phyloP scores from a whole-genome alignment of 148 eudicot genomes.

The Tetragonia tetragonoides region DNA sequence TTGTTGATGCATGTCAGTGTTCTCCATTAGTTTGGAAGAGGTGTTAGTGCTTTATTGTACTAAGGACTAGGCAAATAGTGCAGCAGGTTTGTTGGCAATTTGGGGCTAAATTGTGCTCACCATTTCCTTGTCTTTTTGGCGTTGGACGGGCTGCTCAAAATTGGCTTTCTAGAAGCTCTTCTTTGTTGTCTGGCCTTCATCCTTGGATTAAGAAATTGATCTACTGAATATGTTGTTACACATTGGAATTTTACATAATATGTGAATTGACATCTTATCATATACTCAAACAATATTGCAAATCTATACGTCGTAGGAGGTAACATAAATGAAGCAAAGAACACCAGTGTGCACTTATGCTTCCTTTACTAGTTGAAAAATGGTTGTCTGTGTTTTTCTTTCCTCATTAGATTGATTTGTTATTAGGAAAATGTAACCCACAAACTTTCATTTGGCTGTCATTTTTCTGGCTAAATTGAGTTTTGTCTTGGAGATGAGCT shows the following conservation, averaged over 20 bases:
- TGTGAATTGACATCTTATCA: background rate
- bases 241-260: background rate
- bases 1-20: too few relatives aligned
- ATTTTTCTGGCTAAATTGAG: background rate
- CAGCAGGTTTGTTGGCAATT: too few relatives aligned
- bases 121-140: too few relatives aligned
- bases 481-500: background rate
- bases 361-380: background rate
- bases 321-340: background rate
- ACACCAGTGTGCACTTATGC: background rate
- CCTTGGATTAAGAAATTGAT: too few relatives aligned
- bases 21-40: too few relatives aligned
- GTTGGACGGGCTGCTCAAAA: too few relatives aligned
- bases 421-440: background rate
- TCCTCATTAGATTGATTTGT: background rate
- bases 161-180: too few relatives aligned
- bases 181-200: too few relatives aligned
- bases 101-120: too few relatives aligned
- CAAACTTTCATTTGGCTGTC: background rate
- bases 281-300: background rate
- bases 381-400: background rate
- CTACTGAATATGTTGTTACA: background rate
- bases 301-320: background rate
- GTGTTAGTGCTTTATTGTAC: too few relatives aligned
- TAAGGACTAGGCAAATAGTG: too few relatives aligned